Conservation (phyloP, 495 filamentous ascomycete genomes). For the Aspergillus olivimuriae region DNA sequence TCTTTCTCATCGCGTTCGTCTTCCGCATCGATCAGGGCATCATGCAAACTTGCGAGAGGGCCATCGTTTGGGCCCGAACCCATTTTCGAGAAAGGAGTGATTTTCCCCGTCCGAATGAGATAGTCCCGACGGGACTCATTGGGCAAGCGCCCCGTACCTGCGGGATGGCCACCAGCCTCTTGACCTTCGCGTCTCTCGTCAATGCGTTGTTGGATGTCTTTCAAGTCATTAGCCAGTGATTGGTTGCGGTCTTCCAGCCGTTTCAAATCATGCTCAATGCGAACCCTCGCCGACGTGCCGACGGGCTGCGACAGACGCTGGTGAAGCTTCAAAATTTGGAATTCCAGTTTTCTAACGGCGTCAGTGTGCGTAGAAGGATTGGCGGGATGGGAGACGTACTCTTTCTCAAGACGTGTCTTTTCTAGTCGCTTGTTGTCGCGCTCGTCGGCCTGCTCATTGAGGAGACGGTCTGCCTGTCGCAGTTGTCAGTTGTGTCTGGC, state of each 20-base stretch:
- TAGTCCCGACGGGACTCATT: slow-evolving; percentile 83
- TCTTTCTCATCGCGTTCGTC: slow-evolving; percentile 55
- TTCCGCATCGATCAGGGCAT: slow-evolving; percentile 73
- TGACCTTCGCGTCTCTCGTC: slow-evolving; percentile 56
- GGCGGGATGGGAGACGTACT: slow-evolving; percentile 25
- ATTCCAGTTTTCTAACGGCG: slow-evolving; percentile 34
- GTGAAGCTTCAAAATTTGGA: slow-evolving; percentile 43
- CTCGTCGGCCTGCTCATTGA: slow-evolving; percentile 80
- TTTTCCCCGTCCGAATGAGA: slow-evolving; percentile 92
- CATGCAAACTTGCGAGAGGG: slow-evolving; percentile 55
- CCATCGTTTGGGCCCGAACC: slow-evolving; percentile 46
- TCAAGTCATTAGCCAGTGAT: slow-evolving; percentile 59
- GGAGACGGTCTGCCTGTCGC: slow-evolving; percentile 61
- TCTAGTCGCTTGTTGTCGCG: slow-evolving; percentile 81
- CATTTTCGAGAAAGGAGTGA: slow-evolving; percentile 85
- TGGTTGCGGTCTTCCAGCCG: slow-evolving; percentile 55
- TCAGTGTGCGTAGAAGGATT: background rate
- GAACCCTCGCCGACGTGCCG: slow-evolving; percentile 39
- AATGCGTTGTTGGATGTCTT: slow-evolving; percentile 73
- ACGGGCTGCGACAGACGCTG: slow-evolving; percentile 44
- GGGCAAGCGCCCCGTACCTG: slow-evolving; percentile 53
- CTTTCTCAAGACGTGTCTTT: slow-evolving; percentile 58
- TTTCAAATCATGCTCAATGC: slow-evolving; percentile 55
- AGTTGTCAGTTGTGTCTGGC: slow-evolving; percentile 4
- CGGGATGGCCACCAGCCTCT: slow-evolving; percentile 30